These are phyloP conservation scores for Penicillium diatomitis DNA, from an alignment of 495 filamentous ascomycete species.

Conservation along the genomic window DNA sequence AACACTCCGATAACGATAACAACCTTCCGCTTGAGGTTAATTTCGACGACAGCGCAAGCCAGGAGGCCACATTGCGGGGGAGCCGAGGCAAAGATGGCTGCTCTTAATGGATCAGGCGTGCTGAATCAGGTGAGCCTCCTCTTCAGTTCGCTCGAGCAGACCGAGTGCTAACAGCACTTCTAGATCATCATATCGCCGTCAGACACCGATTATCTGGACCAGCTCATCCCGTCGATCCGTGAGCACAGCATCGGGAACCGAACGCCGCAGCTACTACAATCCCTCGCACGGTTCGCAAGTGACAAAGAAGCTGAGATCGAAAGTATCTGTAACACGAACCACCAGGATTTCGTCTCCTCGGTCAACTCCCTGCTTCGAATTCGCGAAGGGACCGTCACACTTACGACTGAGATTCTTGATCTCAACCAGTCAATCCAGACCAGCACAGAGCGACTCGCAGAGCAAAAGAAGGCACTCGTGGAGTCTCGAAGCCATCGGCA, in stretches of 20 bases:
- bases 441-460: conserved; percentile 90
- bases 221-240: conserved; percentile 84
- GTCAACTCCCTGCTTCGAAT: conserved; percentile 88
- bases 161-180: not conserved
- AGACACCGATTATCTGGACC: conserved; percentile 89
- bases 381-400: conserved; percentile 72
- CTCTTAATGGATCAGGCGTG: not conserved
- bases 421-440: conserved; percentile 90
- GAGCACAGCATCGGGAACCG: conserved; percentile 74
- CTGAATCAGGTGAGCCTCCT: not conserved
- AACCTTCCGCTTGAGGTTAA: no score
- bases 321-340: conserved; percentile 85
- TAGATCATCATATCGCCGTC: conserved; percentile 87
- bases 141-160: not conserved
- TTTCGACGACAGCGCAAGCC: no score
- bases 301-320: conserved; percentile 90
- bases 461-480: conserved; percentile 88
- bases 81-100: not conserved
- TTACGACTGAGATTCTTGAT: conserved; percentile 86
- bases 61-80: no score
- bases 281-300: conserved; percentile 68
- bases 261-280: conserved; percentile 63
- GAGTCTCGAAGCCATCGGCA: conserved; percentile 86
- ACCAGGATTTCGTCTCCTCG: conserved; percentile 90
- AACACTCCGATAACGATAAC: no score